Evolutionary conservation across 352 stramenopile species (phyloP), one percentile per base, ranked within the genome.

Genomic region (Globisporangium alternatum): DNA sequence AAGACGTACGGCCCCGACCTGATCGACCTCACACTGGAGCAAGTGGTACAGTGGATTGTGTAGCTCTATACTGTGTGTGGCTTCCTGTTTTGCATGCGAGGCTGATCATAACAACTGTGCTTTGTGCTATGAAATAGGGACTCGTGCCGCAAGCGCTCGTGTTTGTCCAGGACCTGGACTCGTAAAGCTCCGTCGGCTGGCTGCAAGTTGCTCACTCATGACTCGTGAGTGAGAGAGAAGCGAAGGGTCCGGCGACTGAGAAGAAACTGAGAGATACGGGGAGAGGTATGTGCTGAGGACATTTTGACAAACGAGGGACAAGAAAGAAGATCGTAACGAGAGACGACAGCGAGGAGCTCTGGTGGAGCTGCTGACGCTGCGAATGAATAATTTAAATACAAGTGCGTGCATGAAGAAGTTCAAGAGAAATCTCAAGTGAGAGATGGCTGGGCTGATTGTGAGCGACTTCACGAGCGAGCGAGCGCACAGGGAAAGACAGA

Each of bases 91-190:
- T 45, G 41, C 1, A 35, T 55, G 6, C 9, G 22, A 22, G 45
- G 10, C 47, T 55, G 12, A 37, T 13, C 2, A n/a, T 54, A n/a
- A n/a, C n/a, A n/a, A n/a, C n/a, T n/a, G n/a, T 31, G 28, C 54
- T 13, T 60, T 9, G 64, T n/a, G 44, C 17, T 17, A 56, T 15
- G 62, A 30, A 57, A 28, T 68, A 94, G 86, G 82, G 81, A 19
- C 74, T 95, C 28, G 76, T 78, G 10, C 86, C 86, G 33, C 86
- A 92, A 66, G 75, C 83, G 48, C 76, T 95, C 33, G 78, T 95
- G 60, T 95, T 76, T 53, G 86, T 95, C 22, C 86, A 95, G 68
- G 84, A 93, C 54, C 67, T 95, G 60, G 86, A 95, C 66, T 93
- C 86, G 54, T 95, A 83, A 17, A 56, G 66, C 7, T 3, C 25